Evolutionary conservation across 1,284 basidiomycete genomes (phyloP).

Genomic region (Leccinum brunneo-olivaceum): DNA sequence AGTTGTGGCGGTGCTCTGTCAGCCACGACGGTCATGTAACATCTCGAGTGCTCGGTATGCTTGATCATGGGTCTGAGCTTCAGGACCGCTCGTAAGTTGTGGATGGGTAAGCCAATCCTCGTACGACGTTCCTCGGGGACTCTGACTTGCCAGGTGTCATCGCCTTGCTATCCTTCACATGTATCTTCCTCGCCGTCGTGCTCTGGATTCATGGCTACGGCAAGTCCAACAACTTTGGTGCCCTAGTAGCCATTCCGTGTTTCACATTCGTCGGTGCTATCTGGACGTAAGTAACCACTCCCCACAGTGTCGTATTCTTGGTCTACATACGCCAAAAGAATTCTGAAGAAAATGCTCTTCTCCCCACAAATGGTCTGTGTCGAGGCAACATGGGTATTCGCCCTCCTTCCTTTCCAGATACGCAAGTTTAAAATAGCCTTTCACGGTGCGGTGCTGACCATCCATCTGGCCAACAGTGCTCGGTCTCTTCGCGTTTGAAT

Average conservation of each 20-base stretch:
- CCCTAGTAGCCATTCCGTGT: conserved; percentile 25
- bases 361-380: conserved; percentile 38
- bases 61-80: conserved; percentile 25
- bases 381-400: conserved; percentile 37
- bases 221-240: conserved; percentile 27
- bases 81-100: conserved; percentile 26
- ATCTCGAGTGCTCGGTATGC: background rate
- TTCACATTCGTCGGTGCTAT: conserved; percentile 23
- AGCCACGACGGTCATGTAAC: conserved; percentile 11
- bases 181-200: conserved; percentile 24
- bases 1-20: conserved; percentile 21
- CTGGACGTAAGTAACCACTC: conserved; percentile 26
- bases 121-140: background rate
- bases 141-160: conserved; percentile 18
- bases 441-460: conserved; percentile 7
- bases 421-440: conserved; percentile 27
- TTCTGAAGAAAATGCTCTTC: conserved; percentile 24
- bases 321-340: conserved; percentile 16
- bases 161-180: conserved; percentile 24
- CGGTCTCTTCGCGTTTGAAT: conserved; percentile 31
- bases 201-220: conserved; percentile 28
- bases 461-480: conserved; percentile 31
- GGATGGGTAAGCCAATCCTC: conserved; percentile 25
- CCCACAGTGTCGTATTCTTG: background rate
- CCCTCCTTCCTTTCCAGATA: conserved; percentile 45